phyloP scores from a whole-genome alignment of 768 basidiomycete species.

The Flagelloscypha sp. region DNA sequence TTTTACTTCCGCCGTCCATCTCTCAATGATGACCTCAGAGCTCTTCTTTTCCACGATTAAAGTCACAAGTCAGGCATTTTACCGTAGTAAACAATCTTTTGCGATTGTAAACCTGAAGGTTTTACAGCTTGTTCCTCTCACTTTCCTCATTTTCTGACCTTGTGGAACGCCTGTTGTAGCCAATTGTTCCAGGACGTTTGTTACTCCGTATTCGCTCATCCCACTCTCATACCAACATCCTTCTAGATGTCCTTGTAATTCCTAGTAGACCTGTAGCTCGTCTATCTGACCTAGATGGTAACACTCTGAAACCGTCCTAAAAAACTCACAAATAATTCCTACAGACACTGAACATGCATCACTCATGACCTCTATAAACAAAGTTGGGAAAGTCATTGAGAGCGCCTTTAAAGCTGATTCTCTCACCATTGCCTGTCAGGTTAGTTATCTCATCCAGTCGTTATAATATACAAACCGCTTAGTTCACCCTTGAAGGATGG shows the following conservation, averaged over 20 bases:
- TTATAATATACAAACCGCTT: not conserved
- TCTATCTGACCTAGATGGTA: conserved; percentile 47
- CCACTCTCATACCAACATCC: conserved; percentile 1
- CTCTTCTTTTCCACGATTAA: conserved; percentile 75
- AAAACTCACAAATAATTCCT: conserved; percentile 5
- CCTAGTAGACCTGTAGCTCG: conserved; percentile 49
- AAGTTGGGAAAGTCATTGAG: conserved; percentile 74
- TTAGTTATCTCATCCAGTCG: conserved; percentile 18
- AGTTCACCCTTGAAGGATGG: conserved; percentile 56
- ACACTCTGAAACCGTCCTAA: conserved; percentile 1
- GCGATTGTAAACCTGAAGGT: conserved; percentile 95
- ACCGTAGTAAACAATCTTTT: conserved; percentile 57
- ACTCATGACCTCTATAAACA: conserved; percentile 72
- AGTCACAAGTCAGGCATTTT: conserved; percentile 70
- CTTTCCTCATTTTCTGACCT: too few relatives aligned
- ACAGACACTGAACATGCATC: conserved; percentile 63
- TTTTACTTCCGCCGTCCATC: conserved; percentile 4
- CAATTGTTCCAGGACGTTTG: conserved; percentile 90
- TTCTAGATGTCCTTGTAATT: conserved; percentile 53
- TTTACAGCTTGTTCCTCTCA: too few relatives aligned
- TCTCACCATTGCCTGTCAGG: conserved; percentile 88
- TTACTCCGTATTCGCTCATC: conserved; percentile 10
- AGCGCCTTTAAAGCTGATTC: conserved; percentile 74
- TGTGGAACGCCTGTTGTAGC: too few relatives aligned
- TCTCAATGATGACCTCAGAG: conserved; percentile 24